These are phyloP conservation scores for Uronychia binucleata DNA, from an alignment of 73 alveolate genomes.

Conservation along the genomic window DNA sequence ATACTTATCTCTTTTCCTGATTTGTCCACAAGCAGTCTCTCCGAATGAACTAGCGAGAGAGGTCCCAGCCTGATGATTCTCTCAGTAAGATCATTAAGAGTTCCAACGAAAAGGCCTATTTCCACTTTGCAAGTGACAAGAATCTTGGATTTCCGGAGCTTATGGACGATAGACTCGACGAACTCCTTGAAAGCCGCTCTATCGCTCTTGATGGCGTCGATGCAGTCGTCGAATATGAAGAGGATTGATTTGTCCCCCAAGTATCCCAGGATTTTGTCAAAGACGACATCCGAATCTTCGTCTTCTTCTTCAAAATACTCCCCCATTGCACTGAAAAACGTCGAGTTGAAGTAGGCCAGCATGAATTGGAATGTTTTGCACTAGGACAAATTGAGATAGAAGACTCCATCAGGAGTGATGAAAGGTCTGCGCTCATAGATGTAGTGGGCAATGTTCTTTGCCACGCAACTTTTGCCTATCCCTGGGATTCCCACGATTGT, in stretches of 20 bases:
- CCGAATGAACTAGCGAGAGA: background rate
- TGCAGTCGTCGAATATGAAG: constrained; percentile 18
- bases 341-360: constrained; percentile 1
- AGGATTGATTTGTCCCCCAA: background rate
- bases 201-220: constrained; percentile 14
- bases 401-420: constrained; percentile 8
- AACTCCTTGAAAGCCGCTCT: constrained; percentile 7
- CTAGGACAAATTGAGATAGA: constrained; percentile 3
- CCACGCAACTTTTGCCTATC: constrained; percentile 20
- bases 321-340: constrained; percentile 1
- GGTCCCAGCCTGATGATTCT: background rate
- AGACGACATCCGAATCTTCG: constrained; percentile 15
- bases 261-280: constrained; percentile 6
- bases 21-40: constrained; percentile 7
- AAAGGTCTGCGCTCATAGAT: background rate
- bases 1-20: constrained; percentile 21
- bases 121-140: constrained; percentile 25
- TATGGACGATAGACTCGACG: constrained; percentile 1
- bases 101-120: constrained; percentile 9
- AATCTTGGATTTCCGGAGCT: background rate
- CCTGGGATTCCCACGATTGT: constrained; percentile 15
- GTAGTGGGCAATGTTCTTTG: constrained; percentile 4
- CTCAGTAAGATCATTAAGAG: constrained; percentile 6
- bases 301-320: background rate
- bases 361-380: constrained; percentile 5